phyloP scores from a whole-genome alignment of 176 grass and related monocot species.

The Eleusine coracana region DNA sequence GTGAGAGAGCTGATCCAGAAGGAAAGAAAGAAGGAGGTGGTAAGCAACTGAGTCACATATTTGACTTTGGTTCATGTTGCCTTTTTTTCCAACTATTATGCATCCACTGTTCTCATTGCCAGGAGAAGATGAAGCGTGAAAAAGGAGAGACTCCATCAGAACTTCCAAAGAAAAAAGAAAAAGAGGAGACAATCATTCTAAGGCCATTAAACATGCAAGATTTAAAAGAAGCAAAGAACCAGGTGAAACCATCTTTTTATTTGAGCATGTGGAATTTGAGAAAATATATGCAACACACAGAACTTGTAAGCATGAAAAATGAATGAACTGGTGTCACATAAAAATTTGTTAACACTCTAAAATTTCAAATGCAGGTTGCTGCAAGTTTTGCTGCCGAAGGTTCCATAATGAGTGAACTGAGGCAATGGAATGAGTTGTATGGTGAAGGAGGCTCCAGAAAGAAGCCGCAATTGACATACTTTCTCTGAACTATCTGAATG shows the following conservation, averaged over 20 bases:
- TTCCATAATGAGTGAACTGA: slow-evolving; percentile 83
- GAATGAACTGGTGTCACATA: neutral
- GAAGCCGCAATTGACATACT: slow-evolving; percentile 88
- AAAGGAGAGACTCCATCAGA: slow-evolving; percentile 40
- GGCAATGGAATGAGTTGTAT: slow-evolving; percentile 95
- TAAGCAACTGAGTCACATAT: slow-evolving; percentile 33
- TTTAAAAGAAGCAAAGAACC: slow-evolving; percentile 89
- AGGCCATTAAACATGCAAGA: slow-evolving; percentile 82
- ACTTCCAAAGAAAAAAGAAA: slow-evolving; percentile 44
- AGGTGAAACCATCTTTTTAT: slow-evolving; percentile 48
- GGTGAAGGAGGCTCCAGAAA: slow-evolving; percentile 98
- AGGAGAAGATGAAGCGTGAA: slow-evolving; percentile 60
- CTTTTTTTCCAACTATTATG: neutral
- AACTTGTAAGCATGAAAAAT: neutral
- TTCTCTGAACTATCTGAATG: slow-evolving; percentile 56
- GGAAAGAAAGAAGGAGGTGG: slow-evolving; percentile 89
- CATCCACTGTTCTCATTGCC: slow-evolving; percentile 7
- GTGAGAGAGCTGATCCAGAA: slow-evolving; percentile 90
- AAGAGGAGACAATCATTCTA: slow-evolving; percentile 53
- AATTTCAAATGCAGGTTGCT: slow-evolving; percentile 67
- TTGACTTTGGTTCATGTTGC: neutral
- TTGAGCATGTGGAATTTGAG: neutral
- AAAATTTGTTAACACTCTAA: slow-evolving; percentile 3
- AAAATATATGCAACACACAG: neutral
- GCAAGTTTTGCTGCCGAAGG: slow-evolving; percentile 84